Base-by-base conservation (phyloP, 257 asterid genomes). In the Jasminum sambac region DNA sequence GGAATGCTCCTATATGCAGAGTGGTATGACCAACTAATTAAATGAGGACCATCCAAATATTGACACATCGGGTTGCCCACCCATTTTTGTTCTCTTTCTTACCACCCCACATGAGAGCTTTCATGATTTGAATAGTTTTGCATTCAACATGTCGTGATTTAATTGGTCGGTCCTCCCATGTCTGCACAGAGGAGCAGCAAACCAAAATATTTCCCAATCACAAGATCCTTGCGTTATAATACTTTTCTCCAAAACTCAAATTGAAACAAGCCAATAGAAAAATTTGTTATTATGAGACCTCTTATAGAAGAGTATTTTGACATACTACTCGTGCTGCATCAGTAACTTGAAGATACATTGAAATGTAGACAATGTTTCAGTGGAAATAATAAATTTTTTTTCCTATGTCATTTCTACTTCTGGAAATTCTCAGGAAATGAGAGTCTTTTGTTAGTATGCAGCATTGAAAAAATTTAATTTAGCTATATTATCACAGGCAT, bases 361-460 rank as follows among this genome's bases (percentile, higher is more conserved):
- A 50, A 19, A 50, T 17, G 26, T 50, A 50, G 2, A n/a, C 26
- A 11, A 19, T 17, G 11, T 2, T 1, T 17, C 10, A 17, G 19
- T 50, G 59, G 26, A 50, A 50, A 50, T 50, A 50, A n/a, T 50
- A 50, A 46, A n/a, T 13, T 46, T 43, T 46, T 19, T 46, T 46
- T 46, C 23, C 57, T 46, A n/a, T 16, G 17, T 48, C 58, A 48
- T 48, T 48, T 48, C 58, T 48, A 48, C 58, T 48, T 48, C 58
- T 5, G 58, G 58, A 48, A 48, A n/a, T n/a, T 48, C 58, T 48
- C 58, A 48, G 58, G 17, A 48, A 48, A 48, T 48, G 58, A 48
- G 24, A n/a, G 24, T 23, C 58, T 19, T 16, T 2, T 16, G 14
- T 46, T 11, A 14, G 11, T 16, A 48, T 21, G 58, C 58, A 48